phyloP scores from a whole-genome alignment of 768 basidiomycete species.

The Sporobolomyces pararoseus region DNA sequence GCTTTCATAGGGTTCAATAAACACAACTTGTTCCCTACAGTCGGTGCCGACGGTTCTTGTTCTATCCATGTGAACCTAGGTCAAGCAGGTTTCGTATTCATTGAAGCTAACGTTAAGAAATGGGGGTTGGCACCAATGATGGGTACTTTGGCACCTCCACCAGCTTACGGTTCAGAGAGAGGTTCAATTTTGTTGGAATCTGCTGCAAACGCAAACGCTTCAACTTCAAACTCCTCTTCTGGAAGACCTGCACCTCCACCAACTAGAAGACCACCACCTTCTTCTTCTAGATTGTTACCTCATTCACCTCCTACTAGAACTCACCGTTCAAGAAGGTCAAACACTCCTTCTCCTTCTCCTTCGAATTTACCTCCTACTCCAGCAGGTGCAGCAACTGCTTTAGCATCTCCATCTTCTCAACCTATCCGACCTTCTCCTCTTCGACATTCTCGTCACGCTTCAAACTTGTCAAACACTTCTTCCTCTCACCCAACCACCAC shows the following conservation, averaged over 20 bases:
- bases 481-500: not conserved
- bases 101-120: conserved; percentile 99
- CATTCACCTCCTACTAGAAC: not conserved
- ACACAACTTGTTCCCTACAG: conserved; percentile 93
- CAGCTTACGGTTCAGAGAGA: conserved; percentile 93
- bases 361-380: conserved; percentile 51
- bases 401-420: conserved; percentile 42
- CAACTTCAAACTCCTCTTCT: not conserved
- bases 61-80: conserved; percentile 96
- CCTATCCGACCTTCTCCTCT: conserved; percentile 53
- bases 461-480: conserved; percentile 17
- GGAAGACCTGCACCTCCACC: conserved; percentile 9
- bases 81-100: conserved; percentile 96
- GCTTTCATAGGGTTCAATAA: conserved; percentile 83
- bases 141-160: conserved; percentile 93
- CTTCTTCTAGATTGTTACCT: not conserved
- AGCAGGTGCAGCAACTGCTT: conserved; percentile 12
- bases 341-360: conserved; percentile 60
- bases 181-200: conserved; percentile 93
- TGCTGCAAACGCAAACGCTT: conserved; percentile 55
- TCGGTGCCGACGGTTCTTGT: conserved; percentile 93
- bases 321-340: conserved; percentile 54
- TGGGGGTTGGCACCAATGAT: conserved; percentile 98
- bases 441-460: conserved; percentile 50
- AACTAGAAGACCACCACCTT: conserved; percentile 55